These are phyloP conservation scores for Cryphonectria carpinicola DNA, from an alignment of 2,329 filamentous ascomycete genomes.

Conservation along the genomic window DNA sequence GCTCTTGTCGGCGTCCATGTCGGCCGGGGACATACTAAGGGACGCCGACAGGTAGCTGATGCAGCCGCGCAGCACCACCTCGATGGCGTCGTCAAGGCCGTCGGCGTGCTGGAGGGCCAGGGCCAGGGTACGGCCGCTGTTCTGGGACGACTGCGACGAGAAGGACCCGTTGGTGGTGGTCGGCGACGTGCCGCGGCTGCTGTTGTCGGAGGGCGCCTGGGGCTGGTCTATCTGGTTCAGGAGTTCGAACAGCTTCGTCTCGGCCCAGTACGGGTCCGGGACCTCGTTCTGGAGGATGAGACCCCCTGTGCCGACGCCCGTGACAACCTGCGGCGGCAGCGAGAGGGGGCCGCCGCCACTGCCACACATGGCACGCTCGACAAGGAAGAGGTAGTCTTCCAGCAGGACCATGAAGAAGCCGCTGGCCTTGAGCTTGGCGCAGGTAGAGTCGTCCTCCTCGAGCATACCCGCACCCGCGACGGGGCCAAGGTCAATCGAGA, in stretches of 20 bases:
- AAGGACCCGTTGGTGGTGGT: background rate
- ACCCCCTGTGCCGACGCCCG: conserved; percentile 59
- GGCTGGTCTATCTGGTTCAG: conserved; percentile 53
- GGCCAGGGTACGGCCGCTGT: conserved; percentile 37
- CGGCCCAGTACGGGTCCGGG: conserved; percentile 58
- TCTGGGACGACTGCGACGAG: conserved; percentile 16
- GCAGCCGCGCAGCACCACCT: conserved; percentile 49
- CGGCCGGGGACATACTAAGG: conserved; percentile 53
- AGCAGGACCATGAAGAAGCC: conserved; percentile 60
- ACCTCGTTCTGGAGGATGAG: conserved; percentile 56
- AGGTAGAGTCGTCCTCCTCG: conserved; percentile 50
- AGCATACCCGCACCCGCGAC: conserved; percentile 60
- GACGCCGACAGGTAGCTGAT: conserved; percentile 52
- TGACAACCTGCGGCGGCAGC: conserved; percentile 53
- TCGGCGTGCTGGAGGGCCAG: conserved; percentile 46
- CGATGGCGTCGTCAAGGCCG: conserved; percentile 46
- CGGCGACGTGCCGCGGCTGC: conserved; percentile 14
- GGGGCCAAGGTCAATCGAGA: conserved; percentile 56
- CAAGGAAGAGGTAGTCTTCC: conserved; percentile 51
- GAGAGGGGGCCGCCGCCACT: conserved; percentile 35
- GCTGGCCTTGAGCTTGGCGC: conserved; percentile 52
- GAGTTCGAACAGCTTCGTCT: conserved; percentile 52
- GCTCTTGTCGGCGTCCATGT: conserved; percentile 50
- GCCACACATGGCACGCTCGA: conserved; percentile 51
- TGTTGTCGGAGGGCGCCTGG: background rate